phyloP scores from a whole-genome alignment of 257 asterid species.

The Linaria vulgaris region DNA sequence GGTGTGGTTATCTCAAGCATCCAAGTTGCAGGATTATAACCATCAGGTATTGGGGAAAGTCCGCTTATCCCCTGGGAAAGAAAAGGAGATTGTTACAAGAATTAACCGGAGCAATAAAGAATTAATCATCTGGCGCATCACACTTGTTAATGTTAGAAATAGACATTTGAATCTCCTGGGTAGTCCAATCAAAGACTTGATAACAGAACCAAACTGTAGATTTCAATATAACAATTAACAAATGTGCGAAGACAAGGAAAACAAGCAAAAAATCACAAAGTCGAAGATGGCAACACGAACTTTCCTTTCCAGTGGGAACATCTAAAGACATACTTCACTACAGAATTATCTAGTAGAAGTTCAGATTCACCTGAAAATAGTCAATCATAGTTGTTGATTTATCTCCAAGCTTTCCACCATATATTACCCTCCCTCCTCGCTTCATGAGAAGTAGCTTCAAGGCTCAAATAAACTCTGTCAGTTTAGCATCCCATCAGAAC shows the following conservation, averaged over 20 bases:
- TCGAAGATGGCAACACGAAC: neutral
- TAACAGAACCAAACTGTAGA: neutral
- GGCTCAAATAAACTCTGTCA: conserved; percentile 14
- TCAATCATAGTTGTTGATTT: conserved; percentile 66
- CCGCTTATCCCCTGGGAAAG: conserved; percentile 51
- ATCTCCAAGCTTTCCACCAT: conserved; percentile 91
- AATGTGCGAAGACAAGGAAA: neutral
- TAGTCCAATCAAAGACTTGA: neutral
- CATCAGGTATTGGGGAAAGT: conserved; percentile 56
- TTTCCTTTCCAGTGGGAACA: neutral
- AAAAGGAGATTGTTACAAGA: conserved; percentile 8
- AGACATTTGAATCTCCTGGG: neutral
- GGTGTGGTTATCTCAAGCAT: conserved; percentile 85
- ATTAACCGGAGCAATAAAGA: neutral
- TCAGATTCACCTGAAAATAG: conserved; percentile 66
- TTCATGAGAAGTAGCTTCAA: conserved; percentile 84
- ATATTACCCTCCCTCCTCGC: conserved; percentile 89
- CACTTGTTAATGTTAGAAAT: neutral
- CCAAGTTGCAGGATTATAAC: conserved; percentile 95
- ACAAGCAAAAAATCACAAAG: neutral
- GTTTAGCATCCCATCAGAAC: conserved; percentile 6
- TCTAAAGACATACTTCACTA: conserved; percentile 3
- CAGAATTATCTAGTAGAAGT: neutral
- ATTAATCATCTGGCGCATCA: conserved; percentile 7
- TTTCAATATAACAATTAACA: neutral